A percentile compares a stretch with the other conserved stretches of the same genome.
Conservation (phyloP, 2,329 filamentous ascomycete genomes). For the Penicillium sclerotigenum region DNA sequence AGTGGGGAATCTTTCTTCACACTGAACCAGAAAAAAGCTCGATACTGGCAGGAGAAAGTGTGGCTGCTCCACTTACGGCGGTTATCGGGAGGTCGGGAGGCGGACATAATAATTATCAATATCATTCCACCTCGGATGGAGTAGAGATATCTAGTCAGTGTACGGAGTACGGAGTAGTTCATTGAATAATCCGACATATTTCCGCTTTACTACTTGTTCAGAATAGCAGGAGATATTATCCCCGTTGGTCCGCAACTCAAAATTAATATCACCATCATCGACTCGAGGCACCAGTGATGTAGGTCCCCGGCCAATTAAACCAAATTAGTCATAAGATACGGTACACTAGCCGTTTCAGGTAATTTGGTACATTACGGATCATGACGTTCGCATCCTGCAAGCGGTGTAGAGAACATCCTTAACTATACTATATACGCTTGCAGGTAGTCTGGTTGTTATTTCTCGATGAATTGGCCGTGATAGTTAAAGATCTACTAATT, state of each 20-base stretch:
- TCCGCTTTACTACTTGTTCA: not conserved
- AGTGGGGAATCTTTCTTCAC: not conserved
- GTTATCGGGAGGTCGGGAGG: not conserved
- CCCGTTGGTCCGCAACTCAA: not conserved
- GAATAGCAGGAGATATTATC: not conserved
- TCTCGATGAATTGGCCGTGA: not conserved
- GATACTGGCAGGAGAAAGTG: not conserved
- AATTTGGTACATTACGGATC: constrained; percentile 13
- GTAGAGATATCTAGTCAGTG: not conserved
- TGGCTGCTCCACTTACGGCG: constrained; percentile 9
- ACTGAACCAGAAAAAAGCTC: not conserved
- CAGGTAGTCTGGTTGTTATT: not conserved
- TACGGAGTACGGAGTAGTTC: too few species aligned
- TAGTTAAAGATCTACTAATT: not conserved
- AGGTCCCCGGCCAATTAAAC: not conserved
- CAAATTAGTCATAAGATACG: constrained; percentile 12
- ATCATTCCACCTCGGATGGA: constrained; percentile 7
- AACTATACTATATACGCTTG: not conserved
- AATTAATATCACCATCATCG: constrained; percentile 6
- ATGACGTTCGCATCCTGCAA: constrained; percentile 22
- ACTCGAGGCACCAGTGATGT: not conserved
- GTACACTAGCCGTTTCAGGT: constrained; percentile 17
- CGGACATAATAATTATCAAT: constrained; percentile 7
- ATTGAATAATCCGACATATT: not conserved
- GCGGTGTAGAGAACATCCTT: constrained; percentile 15